A percentile compares a stretch with the other conserved stretches of the same genome.
Conservation (phyloP, 164 flowering plant species). For the Warburgia ugandensis region DNA sequence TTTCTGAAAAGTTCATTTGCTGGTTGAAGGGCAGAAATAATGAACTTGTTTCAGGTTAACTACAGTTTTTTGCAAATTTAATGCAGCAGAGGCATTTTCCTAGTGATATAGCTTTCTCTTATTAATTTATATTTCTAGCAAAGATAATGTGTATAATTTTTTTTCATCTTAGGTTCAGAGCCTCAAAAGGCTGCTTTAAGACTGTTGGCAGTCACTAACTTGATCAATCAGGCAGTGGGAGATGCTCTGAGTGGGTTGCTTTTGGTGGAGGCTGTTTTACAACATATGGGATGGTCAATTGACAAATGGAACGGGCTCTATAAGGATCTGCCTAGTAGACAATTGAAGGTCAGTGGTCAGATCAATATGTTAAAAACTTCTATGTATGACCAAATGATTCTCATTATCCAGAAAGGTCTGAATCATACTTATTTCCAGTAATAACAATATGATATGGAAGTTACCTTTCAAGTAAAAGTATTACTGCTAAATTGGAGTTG, state of each 20-base stretch:
- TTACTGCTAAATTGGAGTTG: too few species aligned
- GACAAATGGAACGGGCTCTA: slow-evolving; percentile 77
- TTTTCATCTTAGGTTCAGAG: slow-evolving; percentile 54
- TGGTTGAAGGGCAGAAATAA: slow-evolving; percentile 51
- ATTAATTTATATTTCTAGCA: not conserved
- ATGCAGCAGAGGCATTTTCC: slow-evolving; percentile 11
- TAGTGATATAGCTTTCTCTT: slow-evolving; percentile 1
- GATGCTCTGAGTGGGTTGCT: slow-evolving; percentile 91
- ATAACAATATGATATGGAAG: too few species aligned
- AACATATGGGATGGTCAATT: slow-evolving; percentile 68
- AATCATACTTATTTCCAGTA: too few species aligned
- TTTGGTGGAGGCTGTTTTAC: slow-evolving; percentile 79
- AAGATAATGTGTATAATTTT: not conserved
- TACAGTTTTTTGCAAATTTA: not conserved
- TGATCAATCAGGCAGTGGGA: slow-evolving; percentile 94
- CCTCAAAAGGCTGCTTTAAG: slow-evolving; percentile 71
- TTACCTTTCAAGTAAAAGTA: too few species aligned
- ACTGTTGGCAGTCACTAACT: slow-evolving; percentile 63
- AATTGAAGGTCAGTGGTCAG: too few species aligned
- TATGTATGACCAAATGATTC: too few species aligned
- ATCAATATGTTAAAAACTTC: too few species aligned
- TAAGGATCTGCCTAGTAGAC: slow-evolving; percentile 87
- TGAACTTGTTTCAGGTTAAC: slow-evolving; percentile 50
- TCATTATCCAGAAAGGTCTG: too few species aligned
- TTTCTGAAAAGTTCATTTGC: slow-evolving; percentile 50